Base-by-base conservation (phyloP, 805 yeast genomes). In the Saccharomycopsis sp. region DNA sequence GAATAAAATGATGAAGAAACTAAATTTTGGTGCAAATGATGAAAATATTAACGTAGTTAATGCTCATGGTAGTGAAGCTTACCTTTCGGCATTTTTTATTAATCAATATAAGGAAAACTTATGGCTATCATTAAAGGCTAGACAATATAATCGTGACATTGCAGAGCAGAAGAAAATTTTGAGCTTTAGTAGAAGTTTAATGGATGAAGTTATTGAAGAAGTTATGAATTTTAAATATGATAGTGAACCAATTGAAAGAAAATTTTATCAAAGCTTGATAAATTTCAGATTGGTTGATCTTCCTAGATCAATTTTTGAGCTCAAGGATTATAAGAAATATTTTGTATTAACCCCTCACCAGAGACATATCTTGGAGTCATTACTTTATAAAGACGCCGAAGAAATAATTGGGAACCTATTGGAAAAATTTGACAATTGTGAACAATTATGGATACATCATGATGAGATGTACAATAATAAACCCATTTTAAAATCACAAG, bases 41-140 rank as follows among this genome's bases (percentile, higher is more conserved):
- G 45, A 48, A n/a, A 39, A 39, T 24, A 37, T 33, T 14, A 41
- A 44, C 33, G 27, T 44, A 8, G 23, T 36, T 4, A 48, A 41
- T 35, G 40, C 45, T 9, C 51, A 46, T 40, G 51, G 51, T 22
- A 39, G 32, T 34, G 47, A 41, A 23, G 26, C 44, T 2, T 29
- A 45, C 17, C 34, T 43, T 14, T 39, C 47, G 8, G 39, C 38
- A 32, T 41, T 40, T 32, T 45, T 48, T 24, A 27, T 41, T 34
- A 53, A 48, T 8, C 44, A 43, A 21, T 74, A 75, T 58, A 78
- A 77, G 51, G 85, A 82, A 54, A 86, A 79, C 48, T 64, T 87
- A 29, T 93, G 98, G 98, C 63, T 85, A 44, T 96, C 90, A 20
- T 74, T 93, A 16, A 70, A 85, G 40, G 89, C 97, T 1, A 85